These are phyloP conservation scores for Teratosphaeria pseudoeucalypti DNA, from an alignment of 2,329 filamentous ascomycete genomes.

Conservation along the genomic window DNA sequence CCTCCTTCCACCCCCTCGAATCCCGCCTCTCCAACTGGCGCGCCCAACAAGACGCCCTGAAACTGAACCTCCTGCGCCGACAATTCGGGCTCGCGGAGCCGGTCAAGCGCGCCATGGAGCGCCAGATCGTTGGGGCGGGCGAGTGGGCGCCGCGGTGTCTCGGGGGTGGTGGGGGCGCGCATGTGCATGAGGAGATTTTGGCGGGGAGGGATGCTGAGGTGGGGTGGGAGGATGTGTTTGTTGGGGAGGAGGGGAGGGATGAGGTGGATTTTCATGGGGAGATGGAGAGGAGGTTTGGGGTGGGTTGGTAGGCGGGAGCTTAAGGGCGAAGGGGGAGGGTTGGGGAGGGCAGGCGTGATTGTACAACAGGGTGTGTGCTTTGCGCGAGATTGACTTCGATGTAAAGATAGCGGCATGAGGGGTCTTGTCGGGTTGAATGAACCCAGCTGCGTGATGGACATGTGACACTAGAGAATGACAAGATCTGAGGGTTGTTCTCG, in stretches of 20 bases:
- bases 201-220: slow-evolving; percentile 66
- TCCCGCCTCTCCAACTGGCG: slow-evolving; percentile 83
- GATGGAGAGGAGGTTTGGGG: slow-evolving; percentile 86
- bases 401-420: neutral
- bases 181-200: slow-evolving; percentile 83
- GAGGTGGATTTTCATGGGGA: slow-evolving; percentile 71
- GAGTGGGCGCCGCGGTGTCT: slow-evolving; percentile 69
- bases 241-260: slow-evolving; percentile 59
- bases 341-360: neutral
- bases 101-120: slow-evolving; percentile 85
- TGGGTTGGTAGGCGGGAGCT: slow-evolving; percentile 42
- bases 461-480: neutral
- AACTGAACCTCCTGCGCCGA: slow-evolving; percentile 79
- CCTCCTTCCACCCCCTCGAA: slow-evolving; percentile 80
- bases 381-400: neutral
- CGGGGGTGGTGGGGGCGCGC: slow-evolving; percentile 45
- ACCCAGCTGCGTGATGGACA: neutral
- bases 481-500: neutral
- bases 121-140: slow-evolving; percentile 72
- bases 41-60: slow-evolving; percentile 72
- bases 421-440: neutral
- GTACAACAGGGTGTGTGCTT: neutral
- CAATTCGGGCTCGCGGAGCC: slow-evolving; percentile 90
- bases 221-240: slow-evolving; percentile 89
- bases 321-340: neutral